These are phyloP conservation scores for Usnea hakonensis DNA, from an alignment of 495 filamentous ascomycete genomes.

Conservation along the genomic window DNA sequence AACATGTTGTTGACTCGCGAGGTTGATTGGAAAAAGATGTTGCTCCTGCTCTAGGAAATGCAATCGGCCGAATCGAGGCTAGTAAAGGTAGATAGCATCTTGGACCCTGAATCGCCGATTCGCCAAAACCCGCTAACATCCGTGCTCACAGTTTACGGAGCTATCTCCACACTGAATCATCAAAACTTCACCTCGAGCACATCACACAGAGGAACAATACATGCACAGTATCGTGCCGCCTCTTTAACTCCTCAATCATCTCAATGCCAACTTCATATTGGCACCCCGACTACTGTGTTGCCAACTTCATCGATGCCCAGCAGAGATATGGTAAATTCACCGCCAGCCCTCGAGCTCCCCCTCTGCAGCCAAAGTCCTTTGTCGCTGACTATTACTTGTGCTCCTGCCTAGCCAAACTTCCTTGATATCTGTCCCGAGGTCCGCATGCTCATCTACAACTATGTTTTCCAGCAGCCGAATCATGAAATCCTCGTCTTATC, in stretches of 20 bases:
- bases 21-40: no score
- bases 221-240: background rate
- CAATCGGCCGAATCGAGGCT: no score
- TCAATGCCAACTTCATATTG: background rate
- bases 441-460: constrained; percentile 36
- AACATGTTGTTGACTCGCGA: no score
- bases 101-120: no score
- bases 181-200: no score
- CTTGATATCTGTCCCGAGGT: constrained; percentile 38
- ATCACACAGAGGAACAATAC: background rate
- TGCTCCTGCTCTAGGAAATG: no score
- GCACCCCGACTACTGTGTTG: background rate
- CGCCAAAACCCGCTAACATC: no score
- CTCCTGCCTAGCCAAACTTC: constrained; percentile 17
- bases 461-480: constrained; percentile 28
- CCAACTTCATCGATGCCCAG: background rate
- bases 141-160: no score
- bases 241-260: background rate
- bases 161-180: no score
- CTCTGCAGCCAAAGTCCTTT: background rate
- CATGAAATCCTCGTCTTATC: constrained; percentile 18
- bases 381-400: background rate
- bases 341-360: background rate
- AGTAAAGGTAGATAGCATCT: no score
- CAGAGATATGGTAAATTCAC: background rate